Evolutionary conservation across 805 yeast species (phyloP).

Genomic region (Candida tallmaniae): DNA sequence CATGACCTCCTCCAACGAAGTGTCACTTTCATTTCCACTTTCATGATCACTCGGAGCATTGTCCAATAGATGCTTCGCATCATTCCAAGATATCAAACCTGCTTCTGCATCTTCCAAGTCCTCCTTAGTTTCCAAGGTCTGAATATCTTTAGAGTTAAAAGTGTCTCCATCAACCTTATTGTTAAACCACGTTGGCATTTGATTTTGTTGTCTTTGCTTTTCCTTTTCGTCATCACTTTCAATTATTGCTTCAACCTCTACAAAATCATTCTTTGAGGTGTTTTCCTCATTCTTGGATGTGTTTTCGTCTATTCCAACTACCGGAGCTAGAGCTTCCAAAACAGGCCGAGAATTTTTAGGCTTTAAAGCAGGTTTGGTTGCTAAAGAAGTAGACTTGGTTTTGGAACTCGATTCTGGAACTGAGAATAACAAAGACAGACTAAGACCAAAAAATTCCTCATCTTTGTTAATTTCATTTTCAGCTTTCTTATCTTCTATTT

Average conservation of each 20-base stretch:
- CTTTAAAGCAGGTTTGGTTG: not conserved
- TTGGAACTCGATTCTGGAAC: too few relatives aligned
- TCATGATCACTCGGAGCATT: constrained; percentile 6
- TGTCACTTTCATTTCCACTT: not conserved
- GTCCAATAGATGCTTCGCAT: constrained; percentile 32
- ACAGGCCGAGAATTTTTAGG: not conserved
- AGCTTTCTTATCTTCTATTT: constrained; percentile 15
- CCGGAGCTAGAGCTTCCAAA: too few relatives aligned
- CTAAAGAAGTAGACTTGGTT: too few relatives aligned
- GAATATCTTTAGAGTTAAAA: not conserved
- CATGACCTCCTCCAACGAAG: not conserved
- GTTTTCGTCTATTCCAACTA: not conserved
- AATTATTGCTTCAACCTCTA: constrained; percentile 6
- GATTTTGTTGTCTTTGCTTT: constrained; percentile 2
- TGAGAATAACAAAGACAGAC: constrained; percentile 18
- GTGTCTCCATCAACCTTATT: constrained; percentile 9
- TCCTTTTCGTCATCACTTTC: constrained; percentile 9
- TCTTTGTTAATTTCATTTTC: not conserved
- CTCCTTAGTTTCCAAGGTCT: constrained; percentile 10
- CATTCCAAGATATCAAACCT: constrained; percentile 50
- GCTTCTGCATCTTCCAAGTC: constrained; percentile 36
- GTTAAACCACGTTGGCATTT: constrained; percentile 32
- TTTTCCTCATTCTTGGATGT: constrained; percentile 1
- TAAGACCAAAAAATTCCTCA: constrained; percentile 9
- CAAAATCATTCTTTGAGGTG: constrained; percentile 5